Base-by-base conservation (phyloP, 768 basidiomycete genomes). In the Leccinum olivaceopallidum region DNA sequence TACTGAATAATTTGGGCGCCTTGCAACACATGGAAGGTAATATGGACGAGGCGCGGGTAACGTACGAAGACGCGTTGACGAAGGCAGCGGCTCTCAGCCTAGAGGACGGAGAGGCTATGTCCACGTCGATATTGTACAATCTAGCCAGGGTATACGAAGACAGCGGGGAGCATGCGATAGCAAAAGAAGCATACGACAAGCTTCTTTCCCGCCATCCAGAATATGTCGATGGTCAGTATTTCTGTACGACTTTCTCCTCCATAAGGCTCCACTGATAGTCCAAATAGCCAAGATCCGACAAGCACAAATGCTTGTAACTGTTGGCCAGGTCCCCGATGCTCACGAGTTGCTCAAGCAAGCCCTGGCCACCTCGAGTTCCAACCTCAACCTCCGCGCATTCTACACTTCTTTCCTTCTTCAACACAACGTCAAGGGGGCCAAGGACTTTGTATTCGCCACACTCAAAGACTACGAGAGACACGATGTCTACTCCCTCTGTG, bases 341-440 rank as follows among this genome's bases (percentile, higher is more conserved):
- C 92, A 97, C 71, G 89, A 89, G 1, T 80, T 95, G 5, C 76
- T 98, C 54, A 98, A 98, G 73, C 92, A 98, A 73, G 86, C 90
- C 0, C 84, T 98, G 44, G 81, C 83, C 0, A 87, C 96, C 0
- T 88, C 93, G 67, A 85, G 82, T 64, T 75, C 74, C 61, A 92
- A 93, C 71, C 83, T 94, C 67, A 92, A 96, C 69, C 81, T 98
- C 44, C 94, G 97, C 55, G 93, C 95, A 0, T 92, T 86, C 76
- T 97, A 97, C 77, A 94, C 93, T 0, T 86, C 94, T 72, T 97
- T 95, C 83, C 88, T 97, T 62, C 84, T 93, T 63, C 88, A 92
- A 67, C 85, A 86, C 63, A 86, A 87, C 32, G 77, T 80, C 8
- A 90, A 87, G 69, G 79, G 79, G 2, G 94, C 94, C 10, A 88